Evolutionary conservation across 2,329 filamentous ascomycete species (phyloP).

Genomic region (Diaporthe destruens): DNA sequence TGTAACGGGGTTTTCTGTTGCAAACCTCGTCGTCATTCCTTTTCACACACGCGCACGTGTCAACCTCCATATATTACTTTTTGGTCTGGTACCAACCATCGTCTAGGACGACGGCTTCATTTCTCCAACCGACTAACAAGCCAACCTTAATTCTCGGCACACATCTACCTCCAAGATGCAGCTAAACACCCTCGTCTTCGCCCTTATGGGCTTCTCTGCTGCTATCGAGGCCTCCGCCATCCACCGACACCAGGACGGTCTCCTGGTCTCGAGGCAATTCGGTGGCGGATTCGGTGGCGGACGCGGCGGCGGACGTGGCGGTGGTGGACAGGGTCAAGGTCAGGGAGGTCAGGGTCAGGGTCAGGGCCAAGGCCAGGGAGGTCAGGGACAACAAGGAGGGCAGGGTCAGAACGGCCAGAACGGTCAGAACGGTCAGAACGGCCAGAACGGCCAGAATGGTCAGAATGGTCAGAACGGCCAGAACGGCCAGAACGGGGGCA

Average conservation of each 20-base stretch:
- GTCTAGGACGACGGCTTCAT: constrained; percentile 31
- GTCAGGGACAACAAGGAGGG: neutral
- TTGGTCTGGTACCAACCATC: constrained; percentile 40
- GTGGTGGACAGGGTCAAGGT: constrained; percentile 10
- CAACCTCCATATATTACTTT: neutral
- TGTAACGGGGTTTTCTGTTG: constrained; percentile 21
- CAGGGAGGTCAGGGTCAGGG: constrained; percentile 5
- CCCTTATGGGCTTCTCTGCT: constrained; percentile 62
- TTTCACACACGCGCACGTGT: constrained; percentile 30
- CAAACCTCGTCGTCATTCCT: constrained; percentile 38
- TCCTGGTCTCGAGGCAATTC: constrained; percentile 60
- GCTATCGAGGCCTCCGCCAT: constrained; percentile 60
- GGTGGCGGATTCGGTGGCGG: constrained; percentile 15
- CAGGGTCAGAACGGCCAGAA: neutral
- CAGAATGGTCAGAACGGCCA: neutral
- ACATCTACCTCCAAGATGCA: constrained; percentile 60
- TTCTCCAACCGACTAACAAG: constrained; percentile 27
- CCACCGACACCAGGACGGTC: constrained; percentile 51
- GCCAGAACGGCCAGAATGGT: constrained; percentile 1
- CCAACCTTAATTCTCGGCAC: constrained; percentile 5
- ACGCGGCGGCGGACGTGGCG: neutral
- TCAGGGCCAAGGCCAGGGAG: neutral
- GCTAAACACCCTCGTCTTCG: constrained; percentile 62
- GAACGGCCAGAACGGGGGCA: constrained; percentile 43
- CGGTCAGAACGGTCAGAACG: neutral